Evolutionary conservation across 2,329 filamentous ascomycete genomes (phyloP).

Genomic region (Aspergillus ruber): DNA sequence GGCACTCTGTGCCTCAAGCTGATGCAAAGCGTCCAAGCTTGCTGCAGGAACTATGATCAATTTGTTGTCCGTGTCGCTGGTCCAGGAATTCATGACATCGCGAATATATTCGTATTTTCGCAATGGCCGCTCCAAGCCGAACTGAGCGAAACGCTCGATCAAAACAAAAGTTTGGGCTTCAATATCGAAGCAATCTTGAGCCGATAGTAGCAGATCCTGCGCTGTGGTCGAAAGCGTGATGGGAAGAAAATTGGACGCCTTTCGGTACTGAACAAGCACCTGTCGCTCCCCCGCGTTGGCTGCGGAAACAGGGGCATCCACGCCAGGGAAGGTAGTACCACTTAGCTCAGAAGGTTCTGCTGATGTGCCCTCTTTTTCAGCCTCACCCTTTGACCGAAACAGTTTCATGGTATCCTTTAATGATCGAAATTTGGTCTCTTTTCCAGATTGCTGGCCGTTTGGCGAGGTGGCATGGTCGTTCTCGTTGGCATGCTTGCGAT

Average conservation of each 20-base stretch:
- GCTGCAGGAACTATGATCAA: conserved; percentile 61
- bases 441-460: background rate
- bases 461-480: background rate
- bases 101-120: conserved; percentile 80
- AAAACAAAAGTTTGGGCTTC: conserved; percentile 62
- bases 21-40: conserved; percentile 38
- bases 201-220: conserved; percentile 64
- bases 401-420: conserved; percentile 25
- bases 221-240: conserved; percentile 69
- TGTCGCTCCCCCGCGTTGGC: conserved; percentile 71
- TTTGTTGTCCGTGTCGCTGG: conserved; percentile 68
- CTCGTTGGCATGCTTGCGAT: background rate
- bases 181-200: conserved; percentile 59
- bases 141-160: conserved; percentile 65
- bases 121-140: conserved; percentile 75
- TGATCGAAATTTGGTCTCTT: conserved; percentile 21
- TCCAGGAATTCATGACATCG: conserved; percentile 91
- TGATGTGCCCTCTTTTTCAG: conserved; percentile 1
- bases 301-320: conserved; percentile 72
- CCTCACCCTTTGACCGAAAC: conserved; percentile 11
- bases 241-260: conserved; percentile 62
- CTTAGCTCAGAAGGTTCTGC: conserved; percentile 6
- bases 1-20: conserved; percentile 59
- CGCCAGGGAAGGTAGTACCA: conserved; percentile 42
- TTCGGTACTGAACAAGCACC: conserved; percentile 66